phyloP scores from a whole-genome alignment of 169 alveolate species.

The Cryptosporidium meleagridis region DNA sequence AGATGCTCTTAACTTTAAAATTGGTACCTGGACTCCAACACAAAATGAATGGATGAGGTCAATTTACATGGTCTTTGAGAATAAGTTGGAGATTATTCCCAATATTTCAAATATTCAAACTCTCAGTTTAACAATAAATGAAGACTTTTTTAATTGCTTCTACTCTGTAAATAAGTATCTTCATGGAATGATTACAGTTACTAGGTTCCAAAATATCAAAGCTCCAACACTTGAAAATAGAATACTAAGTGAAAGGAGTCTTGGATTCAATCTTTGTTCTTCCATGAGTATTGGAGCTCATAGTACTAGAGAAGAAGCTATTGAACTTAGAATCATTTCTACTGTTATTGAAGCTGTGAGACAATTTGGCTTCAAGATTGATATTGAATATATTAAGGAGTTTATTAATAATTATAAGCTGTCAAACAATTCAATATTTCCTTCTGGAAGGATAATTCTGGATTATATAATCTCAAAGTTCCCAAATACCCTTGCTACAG shows the following conservation, averaged over 20 bases:
- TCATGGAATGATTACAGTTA: slow-evolving; percentile 16
- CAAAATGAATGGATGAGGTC: slow-evolving; percentile 71
- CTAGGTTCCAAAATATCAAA: neutral
- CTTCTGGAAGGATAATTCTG: slow-evolving; percentile 19
- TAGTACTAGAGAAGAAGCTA: slow-evolving; percentile 59
- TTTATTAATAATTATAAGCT: neutral
- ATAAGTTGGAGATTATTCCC: slow-evolving; percentile 31
- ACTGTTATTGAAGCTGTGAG: slow-evolving; percentile 50
- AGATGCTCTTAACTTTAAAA: slow-evolving; percentile 33
- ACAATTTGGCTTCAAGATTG: slow-evolving; percentile 42
- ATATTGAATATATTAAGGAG: slow-evolving; percentile 30
- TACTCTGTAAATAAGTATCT: slow-evolving; percentile 37
- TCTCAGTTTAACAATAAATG: slow-evolving; percentile 16
- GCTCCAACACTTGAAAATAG: neutral
- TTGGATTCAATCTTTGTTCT: slow-evolving; percentile 47
- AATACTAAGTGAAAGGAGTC: neutral
- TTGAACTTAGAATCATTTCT: slow-evolving; percentile 56
- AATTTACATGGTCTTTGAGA: slow-evolving; percentile 45
- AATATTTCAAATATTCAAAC: slow-evolving; percentile 50
- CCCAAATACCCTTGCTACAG: slow-evolving; percentile 22
- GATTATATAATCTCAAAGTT: neutral
- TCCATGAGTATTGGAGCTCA: slow-evolving; percentile 65
- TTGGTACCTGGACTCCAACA: slow-evolving; percentile 73
- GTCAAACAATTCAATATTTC: slow-evolving; percentile 7
- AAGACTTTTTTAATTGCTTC: slow-evolving; percentile 46